Evolutionary conservation across 305 asterid genomes (phyloP).

Genomic region (Fraxinus latifolia): DNA sequence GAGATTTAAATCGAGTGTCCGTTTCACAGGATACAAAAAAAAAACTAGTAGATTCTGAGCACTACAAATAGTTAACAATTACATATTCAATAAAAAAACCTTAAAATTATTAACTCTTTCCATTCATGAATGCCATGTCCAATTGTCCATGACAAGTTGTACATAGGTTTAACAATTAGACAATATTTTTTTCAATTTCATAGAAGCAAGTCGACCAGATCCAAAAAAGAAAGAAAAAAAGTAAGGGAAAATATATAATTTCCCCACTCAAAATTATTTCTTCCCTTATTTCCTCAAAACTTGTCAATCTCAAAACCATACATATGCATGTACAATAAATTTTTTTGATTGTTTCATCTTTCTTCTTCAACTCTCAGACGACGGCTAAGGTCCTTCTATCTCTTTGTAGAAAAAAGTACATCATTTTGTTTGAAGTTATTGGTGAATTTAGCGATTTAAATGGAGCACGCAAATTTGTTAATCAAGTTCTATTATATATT

Average conservation of each 20-base stretch:
- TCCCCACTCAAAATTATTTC: background rate
- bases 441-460: background rate
- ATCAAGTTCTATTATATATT: background rate
- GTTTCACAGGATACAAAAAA: too few relatives aligned
- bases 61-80: background rate
- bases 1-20: too few relatives aligned
- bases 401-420: background rate
- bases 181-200: too few relatives aligned
- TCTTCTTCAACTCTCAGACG: background rate
- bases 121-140: background rate
- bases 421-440: background rate
- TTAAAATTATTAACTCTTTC: background rate
- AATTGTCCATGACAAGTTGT: background rate
- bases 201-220: background rate
- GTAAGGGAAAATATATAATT: background rate
- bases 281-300: background rate
- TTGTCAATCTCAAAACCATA: background rate
- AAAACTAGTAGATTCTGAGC: too few relatives aligned
- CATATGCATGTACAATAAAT: background rate
- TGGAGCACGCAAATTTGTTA: constrained; percentile 34
- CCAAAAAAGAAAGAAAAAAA: background rate
- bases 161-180: background rate
- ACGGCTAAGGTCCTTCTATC: background rate
- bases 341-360: too few relatives aligned
- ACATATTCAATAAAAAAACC: too few relatives aligned